A percentile compares a stretch with the other conserved stretches of the same genome.
Evolutionary conservation across 2,329 filamentous ascomycete species (phyloP).

Genomic region (Colletotrichum agaves): DNA sequence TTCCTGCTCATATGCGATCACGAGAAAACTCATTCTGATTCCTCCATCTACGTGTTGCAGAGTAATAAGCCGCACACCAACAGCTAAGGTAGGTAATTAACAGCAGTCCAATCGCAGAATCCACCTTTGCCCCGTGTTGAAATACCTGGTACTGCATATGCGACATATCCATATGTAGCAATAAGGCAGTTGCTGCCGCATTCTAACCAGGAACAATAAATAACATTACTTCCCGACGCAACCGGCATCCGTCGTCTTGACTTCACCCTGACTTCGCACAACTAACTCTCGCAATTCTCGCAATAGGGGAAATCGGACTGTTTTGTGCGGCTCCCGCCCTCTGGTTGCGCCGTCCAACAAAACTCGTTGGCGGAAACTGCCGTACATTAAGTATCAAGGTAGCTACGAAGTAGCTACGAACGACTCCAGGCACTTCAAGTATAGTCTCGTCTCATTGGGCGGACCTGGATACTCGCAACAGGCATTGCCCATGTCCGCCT

Average conservation of each 20-base stretch:
- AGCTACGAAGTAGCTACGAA: background rate
- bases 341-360: too few species aligned
- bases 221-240: background rate
- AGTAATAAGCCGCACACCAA: too few species aligned
- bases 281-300: background rate
- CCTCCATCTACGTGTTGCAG: too few species aligned
- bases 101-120: slow-evolving; percentile 1
- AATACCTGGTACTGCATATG: too few species aligned
- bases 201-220: background rate
- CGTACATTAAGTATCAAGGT: background rate
- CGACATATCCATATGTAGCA: too few species aligned
- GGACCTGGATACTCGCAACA: background rate
- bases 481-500: slow-evolving; percentile 15
- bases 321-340: too few species aligned
- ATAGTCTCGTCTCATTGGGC: slow-evolving; percentile 8
- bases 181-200: background rate
- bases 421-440: background rate
- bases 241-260: background rate
- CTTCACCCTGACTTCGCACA: too few species aligned
- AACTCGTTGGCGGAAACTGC: background rate
- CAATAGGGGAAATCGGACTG: too few species aligned
- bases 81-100: too few species aligned
- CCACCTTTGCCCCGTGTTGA: background rate
- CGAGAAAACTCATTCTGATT: too few species aligned
- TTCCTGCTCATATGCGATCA: too few species aligned